Evolutionary conservation across 2,329 filamentous ascomycete genomes (phyloP).

Genomic region (Scortechinia acanthostroma): DNA sequence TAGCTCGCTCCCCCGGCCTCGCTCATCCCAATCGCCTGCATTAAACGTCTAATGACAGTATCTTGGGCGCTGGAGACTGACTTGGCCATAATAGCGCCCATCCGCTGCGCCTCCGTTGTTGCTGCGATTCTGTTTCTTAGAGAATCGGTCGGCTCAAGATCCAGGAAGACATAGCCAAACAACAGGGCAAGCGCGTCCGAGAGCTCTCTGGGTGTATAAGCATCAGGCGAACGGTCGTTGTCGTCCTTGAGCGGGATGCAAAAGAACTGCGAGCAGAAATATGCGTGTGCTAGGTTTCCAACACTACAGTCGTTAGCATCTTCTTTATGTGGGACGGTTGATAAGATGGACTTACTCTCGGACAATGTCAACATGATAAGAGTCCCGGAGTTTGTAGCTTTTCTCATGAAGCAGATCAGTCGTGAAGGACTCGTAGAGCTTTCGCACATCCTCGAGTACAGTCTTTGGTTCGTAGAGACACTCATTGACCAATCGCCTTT

Average conservation of each 20-base stretch:
- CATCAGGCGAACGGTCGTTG: conserved; percentile 29
- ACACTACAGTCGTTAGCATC: too few relatives aligned
- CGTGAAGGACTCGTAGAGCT: conserved; percentile 11
- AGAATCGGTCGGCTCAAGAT: conserved; percentile 38
- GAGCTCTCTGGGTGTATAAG: conserved; percentile 35
- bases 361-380: conserved; percentile 18
- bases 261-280: conserved; percentile 41
- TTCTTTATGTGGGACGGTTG: too few relatives aligned
- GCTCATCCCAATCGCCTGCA: too few relatives aligned
- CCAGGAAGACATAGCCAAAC: conserved; percentile 43
- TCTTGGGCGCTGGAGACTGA: too few relatives aligned
- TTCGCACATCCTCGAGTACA: conserved; percentile 9
- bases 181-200: conserved; percentile 44
- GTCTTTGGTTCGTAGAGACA: conserved; percentile 10
- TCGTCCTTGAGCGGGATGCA: conserved; percentile 41
- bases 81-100: too few relatives aligned
- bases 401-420: conserved; percentile 15
- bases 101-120: too few relatives aligned
- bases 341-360: conserved; percentile 11
- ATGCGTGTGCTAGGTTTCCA: conserved; percentile 42
- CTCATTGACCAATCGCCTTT: conserved; percentile 8
- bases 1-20: too few relatives aligned
- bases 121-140: too few relatives aligned
- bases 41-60: too few relatives aligned
- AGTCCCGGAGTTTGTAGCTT: conserved; percentile 15